These are phyloP conservation scores for Isatis tinctoria DNA, from an alignment of 345 rosid genomes.

Conservation along the genomic window DNA sequence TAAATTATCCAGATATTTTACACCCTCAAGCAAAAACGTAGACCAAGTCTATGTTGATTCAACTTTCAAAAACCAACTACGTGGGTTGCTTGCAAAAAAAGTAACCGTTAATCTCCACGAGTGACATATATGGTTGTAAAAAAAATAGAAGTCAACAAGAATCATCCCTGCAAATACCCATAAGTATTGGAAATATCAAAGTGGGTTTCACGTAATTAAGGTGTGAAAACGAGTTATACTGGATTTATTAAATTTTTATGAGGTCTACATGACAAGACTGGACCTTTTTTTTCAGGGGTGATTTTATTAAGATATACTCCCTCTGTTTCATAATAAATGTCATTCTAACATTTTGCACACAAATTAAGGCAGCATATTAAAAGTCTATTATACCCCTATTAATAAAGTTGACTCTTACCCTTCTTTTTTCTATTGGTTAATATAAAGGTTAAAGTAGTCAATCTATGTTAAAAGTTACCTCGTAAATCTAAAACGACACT, in stretches of 20 bases:
- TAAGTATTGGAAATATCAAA: not conserved
- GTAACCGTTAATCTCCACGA: not conserved
- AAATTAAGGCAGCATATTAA: too few relatives aligned
- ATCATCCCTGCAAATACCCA: not conserved
- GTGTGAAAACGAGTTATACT: conserved; percentile 6
- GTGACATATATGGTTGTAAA: not conserved
- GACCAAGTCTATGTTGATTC: not conserved
- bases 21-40: not conserved
- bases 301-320: not conserved
- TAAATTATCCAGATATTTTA: not conserved
- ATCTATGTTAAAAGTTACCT: too few relatives aligned
- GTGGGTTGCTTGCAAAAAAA: conserved; percentile 8
- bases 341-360: too few relatives aligned
- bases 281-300: not conserved
- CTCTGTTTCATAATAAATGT: too few relatives aligned
- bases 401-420: too few relatives aligned
- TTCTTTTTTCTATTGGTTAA: too few relatives aligned
- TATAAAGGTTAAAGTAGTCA: too few relatives aligned
- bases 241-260: not conserved
- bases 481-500: too few relatives aligned
- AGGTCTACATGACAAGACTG: not conserved
- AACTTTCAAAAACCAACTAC: not conserved
- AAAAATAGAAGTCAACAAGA: not conserved
- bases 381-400: too few relatives aligned
- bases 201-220: not conserved